Conservation (phyloP, 208 protist genomes). For the Crithidia bombi region DNA sequence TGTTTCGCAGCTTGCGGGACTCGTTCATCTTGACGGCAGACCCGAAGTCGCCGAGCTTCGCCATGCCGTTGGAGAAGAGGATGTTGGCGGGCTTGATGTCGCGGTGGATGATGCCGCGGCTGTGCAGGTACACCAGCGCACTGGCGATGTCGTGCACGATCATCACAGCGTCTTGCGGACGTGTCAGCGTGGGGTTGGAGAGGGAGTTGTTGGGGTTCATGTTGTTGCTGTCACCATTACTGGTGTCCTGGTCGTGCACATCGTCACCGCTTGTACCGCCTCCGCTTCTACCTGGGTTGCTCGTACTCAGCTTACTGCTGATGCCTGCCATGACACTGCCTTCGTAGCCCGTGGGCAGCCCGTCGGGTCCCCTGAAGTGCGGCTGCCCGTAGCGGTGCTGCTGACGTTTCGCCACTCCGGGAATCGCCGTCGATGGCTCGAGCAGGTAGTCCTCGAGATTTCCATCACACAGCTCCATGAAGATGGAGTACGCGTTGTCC, state of each 20-base stretch:
- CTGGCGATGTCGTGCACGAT: constrained; percentile 78
- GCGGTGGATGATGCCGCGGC: constrained; percentile 75
- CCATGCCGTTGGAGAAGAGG: constrained; percentile 70
- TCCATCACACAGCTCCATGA: constrained; percentile 84
- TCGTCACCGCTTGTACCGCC: not conserved
- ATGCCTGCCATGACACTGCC: constrained; percentile 17
- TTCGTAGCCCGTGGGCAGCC: not conserved
- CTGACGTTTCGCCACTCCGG: constrained; percentile 14
- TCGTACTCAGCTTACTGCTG: constrained; percentile 15
- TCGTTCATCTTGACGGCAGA: constrained; percentile 57
- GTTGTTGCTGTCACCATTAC: constrained; percentile 12
- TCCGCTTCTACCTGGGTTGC: constrained; percentile 9
- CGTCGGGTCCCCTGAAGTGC: constrained; percentile 2
- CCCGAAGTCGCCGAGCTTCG: constrained; percentile 86
- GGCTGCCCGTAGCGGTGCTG: constrained; percentile 4
- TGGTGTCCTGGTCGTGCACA: not conserved
- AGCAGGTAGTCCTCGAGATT: constrained; percentile 49
- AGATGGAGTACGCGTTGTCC: constrained; percentile 72
- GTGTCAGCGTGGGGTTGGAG: constrained; percentile 13
- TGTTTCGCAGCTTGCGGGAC: constrained; percentile 55
- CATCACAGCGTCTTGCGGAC: constrained; percentile 54
- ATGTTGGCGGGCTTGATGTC: constrained; percentile 89
- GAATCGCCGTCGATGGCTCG: constrained; percentile 27
- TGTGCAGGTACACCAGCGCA: constrained; percentile 70
- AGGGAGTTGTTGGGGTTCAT: not conserved